Evolutionary conservation across 345 rosid species (phyloP), one percentile per base, ranked within the genome.

Genomic region (Brassica carinata): DNA sequence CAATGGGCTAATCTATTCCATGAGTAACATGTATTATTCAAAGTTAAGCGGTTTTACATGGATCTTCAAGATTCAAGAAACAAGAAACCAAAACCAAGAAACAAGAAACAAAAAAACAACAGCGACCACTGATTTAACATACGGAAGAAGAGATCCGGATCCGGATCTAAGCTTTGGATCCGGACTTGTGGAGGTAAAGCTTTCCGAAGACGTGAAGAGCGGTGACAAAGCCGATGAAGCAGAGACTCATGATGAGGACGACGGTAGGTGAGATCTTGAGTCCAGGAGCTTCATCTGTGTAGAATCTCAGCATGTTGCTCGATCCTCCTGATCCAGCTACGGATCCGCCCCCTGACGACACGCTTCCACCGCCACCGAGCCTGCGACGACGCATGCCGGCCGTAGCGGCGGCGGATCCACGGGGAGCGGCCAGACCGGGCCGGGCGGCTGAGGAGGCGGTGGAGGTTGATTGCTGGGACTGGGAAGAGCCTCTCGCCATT

Each of bases 351-450:
- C 87, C 78, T 65, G 87, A 45, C 0, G 91, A 77, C 33, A 3
- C 59, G 4, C 79, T 0, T 48, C 83, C 83, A 5, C 87, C 78
- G 3, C 88, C 85, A 17, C 84, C 84, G 73, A 87, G 73, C 71
- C 92, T 87, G 57, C 97, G 96, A n/a, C 98, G 93, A 70, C 98
- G 97, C 93, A 89, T 87, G 40, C 96, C 98, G 2, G 98, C 97
- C 0, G 98, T 85, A 19, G 97, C 97, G 0, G 98, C 98, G 0
- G 97, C 96, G 9, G 97, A 88, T 71, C 98, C 97, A 1, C 98
- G 94, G 1, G 94, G 98, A 36, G 96, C 97, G 75, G 79, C 17
- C 77, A 90, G 79, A 43, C 92, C 97, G 0, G 97, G 89, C 5
- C 98, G 86, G 8, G 92, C 79, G 77, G 85, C n/a, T 79, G 90